Base-by-base conservation (phyloP, 129 eudicot species). In the Glebionis coronaria region DNA sequence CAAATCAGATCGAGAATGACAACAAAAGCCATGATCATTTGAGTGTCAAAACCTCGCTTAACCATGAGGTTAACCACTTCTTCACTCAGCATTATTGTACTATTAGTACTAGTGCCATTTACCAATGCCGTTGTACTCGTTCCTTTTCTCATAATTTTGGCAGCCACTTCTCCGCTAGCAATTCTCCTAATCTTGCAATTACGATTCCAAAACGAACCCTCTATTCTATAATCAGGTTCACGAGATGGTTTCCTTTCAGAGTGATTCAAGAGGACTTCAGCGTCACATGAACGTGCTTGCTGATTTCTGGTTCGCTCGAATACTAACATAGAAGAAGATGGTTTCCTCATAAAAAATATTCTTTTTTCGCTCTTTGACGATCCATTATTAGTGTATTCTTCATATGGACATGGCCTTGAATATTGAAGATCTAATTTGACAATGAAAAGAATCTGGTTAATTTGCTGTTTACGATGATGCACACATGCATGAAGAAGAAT, bases 1-100 rank as follows among this genome's bases (percentile, higher is more conserved):
- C 76, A 81, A 19, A 81, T 81, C n/a, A 82, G 85, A 73, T 81
- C 86, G 13, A 81, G 68, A 52, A 77, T 52, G 14, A 73, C 61
- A 2, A 77, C 77, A 19, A 73, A 81, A 47, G 86, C 82, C 86
- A 77, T 81, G 11, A 81, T 70, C 16, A 77, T 59, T 11, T 77
- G 70, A 44, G 77, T 74, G 38, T 77, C 80, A 35, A 77, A 77
- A 10, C 71, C 77, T 11, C 77, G 82, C 49, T 69, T 70, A 38
- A 81, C 80, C 56, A 56, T 44, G 16, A 81, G 68, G 42, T 42
- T 73, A 60, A 81, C 77, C 20, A 81, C 80, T 20, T 77, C 82
- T 55, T 81, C 72, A 45, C 76, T 69, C 67, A 81, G 56, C 50
- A 77, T 19, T n/a, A 73, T 46, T 4, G 76, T 81, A 60, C 20